phyloP scores from a whole-genome alignment of 108 stramenopile genomes.

The Chaetoceros muelleri region DNA sequence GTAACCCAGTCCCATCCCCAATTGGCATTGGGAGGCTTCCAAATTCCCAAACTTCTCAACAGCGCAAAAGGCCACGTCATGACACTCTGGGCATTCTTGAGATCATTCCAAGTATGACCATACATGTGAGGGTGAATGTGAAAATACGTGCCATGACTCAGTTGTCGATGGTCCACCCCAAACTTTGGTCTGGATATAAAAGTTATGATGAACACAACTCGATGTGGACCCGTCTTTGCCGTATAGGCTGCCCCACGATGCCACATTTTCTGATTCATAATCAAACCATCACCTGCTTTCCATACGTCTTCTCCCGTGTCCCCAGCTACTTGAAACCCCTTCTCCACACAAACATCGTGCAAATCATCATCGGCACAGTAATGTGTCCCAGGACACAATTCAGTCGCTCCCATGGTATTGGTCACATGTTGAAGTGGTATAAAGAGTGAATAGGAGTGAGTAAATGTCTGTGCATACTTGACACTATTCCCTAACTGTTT shows the following conservation, averaged over 20 bases:
- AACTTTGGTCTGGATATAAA: slow-evolving; percentile 30
- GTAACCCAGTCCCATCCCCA: slow-evolving; percentile 51
- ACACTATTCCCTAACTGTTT: slow-evolving; percentile 42
- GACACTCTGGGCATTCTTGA: slow-evolving; percentile 15
- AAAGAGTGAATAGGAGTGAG: slow-evolving; percentile 44
- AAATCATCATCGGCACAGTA: slow-evolving; percentile 29
- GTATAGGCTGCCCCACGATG: slow-evolving; percentile 34
- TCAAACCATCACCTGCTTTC: slow-evolving; percentile 32
- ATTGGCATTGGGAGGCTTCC: slow-evolving; percentile 19
- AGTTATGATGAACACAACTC: slow-evolving; percentile 41
- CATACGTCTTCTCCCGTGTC: slow-evolving; percentile 14
- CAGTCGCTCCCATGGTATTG: slow-evolving; percentile 42
- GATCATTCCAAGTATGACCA: slow-evolving; percentile 42
- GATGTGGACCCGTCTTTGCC: slow-evolving; percentile 24
- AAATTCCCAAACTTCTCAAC: slow-evolving; percentile 29
- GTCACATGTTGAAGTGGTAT: slow-evolving; percentile 43
- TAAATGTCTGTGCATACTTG: slow-evolving; percentile 42
- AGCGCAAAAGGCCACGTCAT: slow-evolving; percentile 33
- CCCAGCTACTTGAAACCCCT: slow-evolving; percentile 4
- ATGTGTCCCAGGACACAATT: slow-evolving; percentile 50
- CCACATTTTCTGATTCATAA: slow-evolving; percentile 56
- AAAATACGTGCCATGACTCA: slow-evolving; percentile 55
- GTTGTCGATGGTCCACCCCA: slow-evolving; percentile 24
- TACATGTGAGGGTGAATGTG: slow-evolving; percentile 54
- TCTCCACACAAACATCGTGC: slow-evolving; percentile 19